Evolutionary conservation across 1,284 basidiomycete genomes (phyloP).

Genomic region (Thelephora terrestris): DNA sequence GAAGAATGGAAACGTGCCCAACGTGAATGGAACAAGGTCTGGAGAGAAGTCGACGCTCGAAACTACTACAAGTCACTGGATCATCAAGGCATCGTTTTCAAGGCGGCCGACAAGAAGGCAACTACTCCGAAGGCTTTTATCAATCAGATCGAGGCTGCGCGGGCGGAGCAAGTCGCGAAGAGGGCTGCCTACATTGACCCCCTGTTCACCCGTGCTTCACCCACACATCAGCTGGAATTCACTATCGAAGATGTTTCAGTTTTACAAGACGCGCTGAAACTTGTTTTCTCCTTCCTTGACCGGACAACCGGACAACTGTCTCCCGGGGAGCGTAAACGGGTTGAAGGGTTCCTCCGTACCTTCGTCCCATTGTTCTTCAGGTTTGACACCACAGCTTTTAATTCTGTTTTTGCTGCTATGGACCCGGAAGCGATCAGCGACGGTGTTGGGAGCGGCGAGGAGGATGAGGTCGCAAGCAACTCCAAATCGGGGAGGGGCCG

Average conservation of each 20-base stretch:
- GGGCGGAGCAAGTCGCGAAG: conserved; percentile 79
- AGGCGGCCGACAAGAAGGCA: conserved; percentile 86
- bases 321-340: conserved; percentile 64
- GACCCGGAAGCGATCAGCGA: conserved; percentile 46
- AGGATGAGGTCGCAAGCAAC: conserved; percentile 36
- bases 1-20: conserved; percentile 99
- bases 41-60: conserved; percentile 92
- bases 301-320: conserved; percentile 72
- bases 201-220: conserved; percentile 59
- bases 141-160: conserved; percentile 81
- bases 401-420: conserved; percentile 34
- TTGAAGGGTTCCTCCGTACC: conserved; percentile 77
- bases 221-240: conserved; percentile 76
- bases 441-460: conserved; percentile 33
- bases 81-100: conserved; percentile 89
- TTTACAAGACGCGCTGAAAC: conserved; percentile 80
- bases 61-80: conserved; percentile 93
- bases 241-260: conserved; percentile 69
- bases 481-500: conserved; percentile 29
- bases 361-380: conserved; percentile 71
- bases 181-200: conserved; percentile 72
- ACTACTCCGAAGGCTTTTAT: conserved; percentile 79
- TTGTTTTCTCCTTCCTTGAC: conserved; percentile 87
- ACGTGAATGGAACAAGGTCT: conserved; percentile 98
- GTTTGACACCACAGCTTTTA: conserved; percentile 62